Conservation (phyloP, 495 filamentous ascomycete genomes). For the Extremus antarcticus region DNA sequence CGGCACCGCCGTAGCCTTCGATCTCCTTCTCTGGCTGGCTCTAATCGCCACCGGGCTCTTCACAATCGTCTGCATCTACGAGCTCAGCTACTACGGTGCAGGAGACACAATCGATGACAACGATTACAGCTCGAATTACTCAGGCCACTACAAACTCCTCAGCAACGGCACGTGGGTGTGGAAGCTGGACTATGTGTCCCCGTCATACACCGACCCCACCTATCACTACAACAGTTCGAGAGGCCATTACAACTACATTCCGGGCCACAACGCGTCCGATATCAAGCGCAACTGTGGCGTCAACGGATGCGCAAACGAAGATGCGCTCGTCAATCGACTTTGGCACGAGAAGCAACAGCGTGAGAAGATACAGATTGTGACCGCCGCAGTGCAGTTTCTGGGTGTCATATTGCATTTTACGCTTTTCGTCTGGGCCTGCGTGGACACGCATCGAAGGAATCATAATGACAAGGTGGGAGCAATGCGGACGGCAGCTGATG, state of each 20-base stretch:
- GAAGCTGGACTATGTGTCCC: constrained; percentile 2
- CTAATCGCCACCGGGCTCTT: constrained; percentile 19
- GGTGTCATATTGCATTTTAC: constrained; percentile 25
- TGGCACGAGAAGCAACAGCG: constrained; percentile 3
- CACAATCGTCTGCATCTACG: constrained; percentile 1
- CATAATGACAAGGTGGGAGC: constrained; percentile 21
- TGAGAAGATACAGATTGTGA: not conserved
- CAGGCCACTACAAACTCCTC: constrained; percentile 15
- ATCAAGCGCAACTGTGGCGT: not conserved
- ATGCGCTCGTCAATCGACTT: constrained; percentile 16
- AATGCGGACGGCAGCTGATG: constrained; percentile 16
- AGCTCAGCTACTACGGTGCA: constrained; percentile 3
- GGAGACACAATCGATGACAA: constrained; percentile 6
- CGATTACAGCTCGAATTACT: not conserved
- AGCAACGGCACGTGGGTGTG: constrained; percentile 19
- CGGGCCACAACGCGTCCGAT: not conserved
- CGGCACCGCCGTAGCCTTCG: constrained; percentile 25
- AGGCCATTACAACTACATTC: not conserved
- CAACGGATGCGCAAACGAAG: constrained; percentile 14
- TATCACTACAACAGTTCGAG: constrained; percentile 2
- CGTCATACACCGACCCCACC: not conserved
- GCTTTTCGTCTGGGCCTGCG: constrained; percentile 31
- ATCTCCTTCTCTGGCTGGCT: constrained; percentile 29
- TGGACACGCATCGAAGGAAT: constrained; percentile 26
- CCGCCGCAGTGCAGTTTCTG: constrained; percentile 3